Base-by-base conservation (phyloP, 371 early-diverging fungal genomes). In the Sporodiniella umbellata region DNA sequence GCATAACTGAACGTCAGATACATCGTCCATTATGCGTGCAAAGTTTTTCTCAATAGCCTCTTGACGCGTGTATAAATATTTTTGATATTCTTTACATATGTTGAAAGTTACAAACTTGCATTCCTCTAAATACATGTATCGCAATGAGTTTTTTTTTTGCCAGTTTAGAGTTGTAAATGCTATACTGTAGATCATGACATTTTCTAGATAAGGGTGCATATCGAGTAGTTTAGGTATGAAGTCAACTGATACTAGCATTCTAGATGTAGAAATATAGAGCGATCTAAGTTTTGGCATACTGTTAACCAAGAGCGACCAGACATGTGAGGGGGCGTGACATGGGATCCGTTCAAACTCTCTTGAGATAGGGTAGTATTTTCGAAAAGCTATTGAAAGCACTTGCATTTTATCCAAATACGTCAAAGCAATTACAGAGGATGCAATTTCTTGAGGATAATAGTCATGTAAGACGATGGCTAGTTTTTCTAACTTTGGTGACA, bases 391-490 rank as follows among this genome's bases (percentile, higher is more conserved):
- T 0, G 77, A 76, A 1, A 76, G 45, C n/a, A 66, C 50, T 7
- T 44, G 46, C 3, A 76, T 45, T 5, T 38, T 24, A 1, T 42
- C 12, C 8, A 76, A 45, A 4, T 28, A 22, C 2, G 58, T 42
- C 11, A 76, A 50, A 2, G 56, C 31, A 0, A 44, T 11, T 3
- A 76, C 35, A 8, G 54, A 50, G 15, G 45, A 59, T 1, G 61
- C 44, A 15, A 56, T 53, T 12, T 53, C 39, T 19, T 38, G 37
- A 5, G 75, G 62, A 8, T 62, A 48, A 6, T 53, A 35, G 18
- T 76, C 77, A 40, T 70, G 58, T 18, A 76, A 15, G 18, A 66
- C 54, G 15, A 76, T 60, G n/a, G 73, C 60, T 6, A 76, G 54
- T 21, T 68, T 65, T 33, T 64, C 54, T 10, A 76, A 38, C 4